Conservation (phyloP, 208 protist genomes). For the Jaenimonas drosophilae region DNA sequence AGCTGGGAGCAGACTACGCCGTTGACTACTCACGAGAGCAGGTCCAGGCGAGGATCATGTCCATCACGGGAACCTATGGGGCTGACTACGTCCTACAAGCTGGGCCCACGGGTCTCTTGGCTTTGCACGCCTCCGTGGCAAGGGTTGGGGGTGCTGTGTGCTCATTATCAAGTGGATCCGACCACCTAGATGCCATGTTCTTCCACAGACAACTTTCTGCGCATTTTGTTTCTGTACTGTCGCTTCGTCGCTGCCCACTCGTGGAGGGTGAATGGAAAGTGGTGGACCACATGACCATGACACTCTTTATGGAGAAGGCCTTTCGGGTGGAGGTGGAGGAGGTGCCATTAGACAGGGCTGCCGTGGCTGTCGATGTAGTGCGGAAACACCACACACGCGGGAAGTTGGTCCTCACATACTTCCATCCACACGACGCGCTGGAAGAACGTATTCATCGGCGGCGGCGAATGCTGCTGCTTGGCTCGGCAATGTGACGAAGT, state of each 20-base stretch:
- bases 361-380: slow-evolving; percentile 29
- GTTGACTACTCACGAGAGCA: slow-evolving; percentile 53
- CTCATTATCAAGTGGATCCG: slow-evolving; percentile 21
- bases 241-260: background rate
- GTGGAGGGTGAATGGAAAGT: background rate
- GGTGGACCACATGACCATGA: background rate
- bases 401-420: slow-evolving; percentile 55
- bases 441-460: no score
- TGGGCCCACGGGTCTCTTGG: slow-evolving; percentile 19
- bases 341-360: slow-evolving; percentile 29
- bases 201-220: background rate
- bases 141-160: slow-evolving; percentile 65
- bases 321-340: slow-evolving; percentile 29
- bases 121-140: slow-evolving; percentile 27
- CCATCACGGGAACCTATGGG: slow-evolving; percentile 41
- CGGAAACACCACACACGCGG: slow-evolving; percentile 35
- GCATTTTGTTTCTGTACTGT: background rate
- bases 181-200: background rate
- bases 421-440: no score
- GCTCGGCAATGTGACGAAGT: no score
- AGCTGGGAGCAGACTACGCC: slow-evolving; percentile 52
- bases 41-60: slow-evolving; percentile 37
- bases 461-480: no score
- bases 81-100: slow-evolving; percentile 79
- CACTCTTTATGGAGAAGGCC: slow-evolving; percentile 7